Evolutionary conservation across 805 yeast genomes (phyloP), one percentile per base, ranked within the genome.

Genomic region (Kodamaea jinghongensis): DNA sequence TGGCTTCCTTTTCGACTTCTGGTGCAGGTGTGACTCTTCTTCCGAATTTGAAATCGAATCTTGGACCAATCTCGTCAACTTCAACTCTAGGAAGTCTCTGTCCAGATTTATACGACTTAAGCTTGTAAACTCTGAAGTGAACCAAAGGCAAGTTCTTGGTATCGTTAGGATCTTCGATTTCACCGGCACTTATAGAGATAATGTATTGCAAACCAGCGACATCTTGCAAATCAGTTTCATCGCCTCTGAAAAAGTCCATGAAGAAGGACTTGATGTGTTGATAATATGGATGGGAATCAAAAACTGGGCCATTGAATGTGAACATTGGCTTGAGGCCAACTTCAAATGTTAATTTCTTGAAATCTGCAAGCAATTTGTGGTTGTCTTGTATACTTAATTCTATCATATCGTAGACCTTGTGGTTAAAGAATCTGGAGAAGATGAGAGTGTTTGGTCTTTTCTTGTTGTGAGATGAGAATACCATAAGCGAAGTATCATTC

Each of bases 241-340:
- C 88, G 33, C 89, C 98, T 51, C 95, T 75, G 75, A 83, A 93
- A 61, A 93, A 84, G 64, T 93, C 99, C 49, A 93, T 56, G 55
- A 93, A 89, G 49, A 90, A 70, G 0, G 96, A 88, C 66, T 91
- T 91, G 48, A 89, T 58, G 46, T 90, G 96, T 61, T 75, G 78
- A 65, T 75, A 90, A 17, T 83, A 82, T 20, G 97, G 96, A 57
- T 91, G 88, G 9, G 82, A 72, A 50, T 93, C 98, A 55, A 93
- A 93, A 7, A 84, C 84, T 15, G 93, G 81, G 31, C 99, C 97
- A 60, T 88, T 88, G 71, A 93, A 93, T 3, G 84, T 73, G 63
- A 93, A 85, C 90, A 93, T 79, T 44, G 99, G 99, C 61, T 88
- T 90, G 59, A 91, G 71, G 20, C 99, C 99, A 28, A 91, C 71